Base-by-base conservation (phyloP, 106 monocot genomes). In the Allium fistulosum region DNA sequence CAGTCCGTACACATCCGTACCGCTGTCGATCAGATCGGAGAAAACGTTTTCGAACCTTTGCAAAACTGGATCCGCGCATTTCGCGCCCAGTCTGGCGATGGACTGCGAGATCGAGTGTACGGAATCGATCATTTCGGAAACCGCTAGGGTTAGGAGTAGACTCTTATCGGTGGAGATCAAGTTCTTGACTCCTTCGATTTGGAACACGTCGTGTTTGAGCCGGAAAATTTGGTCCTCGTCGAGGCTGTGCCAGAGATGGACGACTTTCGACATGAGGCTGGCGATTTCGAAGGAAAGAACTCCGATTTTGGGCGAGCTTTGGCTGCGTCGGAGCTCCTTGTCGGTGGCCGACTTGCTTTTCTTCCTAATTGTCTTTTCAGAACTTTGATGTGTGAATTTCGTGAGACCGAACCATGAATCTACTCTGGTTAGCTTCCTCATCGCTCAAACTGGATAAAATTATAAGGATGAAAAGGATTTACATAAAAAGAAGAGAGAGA, bases 261-360 rank as follows among this genome's bases (percentile, higher is more conserved):
- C 61, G 16, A 80, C 49, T 67, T 77, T 83, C 3, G 82, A 84
- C 81, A 90, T 77, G 58, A 87, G 72, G 51, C 69, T 58, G 0
- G 84, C 75, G 17, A 87, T 64, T 82, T 94, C 94, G 61, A 87
- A 84, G 71, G 90, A 65, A 46, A 89, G 69, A 17, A 84, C 78
- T 8, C 86, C 93, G 53, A 82, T 63, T 22, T 51, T 51, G 37
- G 37, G 37, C 5, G 37, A 37, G 37, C 2, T 37, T 37, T 37
- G 37, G 2, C 5, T 37, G 37, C 37, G 37, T 1, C 37, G 37
- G 13, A 12, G 13, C 53, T 55, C 53, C 1, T 55, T 55, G 1
- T 8, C 53, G 53, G 53, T 55, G 0, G 53, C 53, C 3, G 2
- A 2, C 53, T 55, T 55, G 13, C 15, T 8, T 15, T 55, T 55